Conservation (phyloP, 257 asterid genomes). For the Catharanthus roseus region DNA sequence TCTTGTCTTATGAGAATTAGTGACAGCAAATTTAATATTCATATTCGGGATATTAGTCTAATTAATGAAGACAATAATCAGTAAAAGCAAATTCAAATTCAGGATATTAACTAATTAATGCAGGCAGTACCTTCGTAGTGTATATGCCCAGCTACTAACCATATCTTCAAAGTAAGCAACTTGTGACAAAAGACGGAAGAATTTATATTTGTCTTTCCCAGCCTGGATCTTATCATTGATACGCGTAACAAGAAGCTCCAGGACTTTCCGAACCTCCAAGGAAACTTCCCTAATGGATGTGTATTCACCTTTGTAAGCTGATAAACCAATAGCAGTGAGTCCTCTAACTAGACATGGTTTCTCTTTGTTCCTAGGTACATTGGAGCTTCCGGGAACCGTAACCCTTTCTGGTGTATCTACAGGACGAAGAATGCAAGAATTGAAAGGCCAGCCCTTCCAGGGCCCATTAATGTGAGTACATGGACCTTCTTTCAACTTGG, state of each 20-base stretch:
- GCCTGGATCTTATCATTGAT: conserved; percentile 68
- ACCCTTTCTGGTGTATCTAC: conserved; percentile 36
- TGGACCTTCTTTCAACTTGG: conserved; percentile 93
- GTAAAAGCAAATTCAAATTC: conserved; percentile 7
- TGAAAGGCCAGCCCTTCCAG: conserved; percentile 97
- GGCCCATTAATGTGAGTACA: conserved; percentile 61
- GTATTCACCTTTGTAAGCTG: conserved; percentile 81
- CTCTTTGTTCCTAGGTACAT: conserved; percentile 42
- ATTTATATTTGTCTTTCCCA: conserved; percentile 72
- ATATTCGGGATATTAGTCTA: background rate
- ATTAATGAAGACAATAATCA: conserved; percentile 23
- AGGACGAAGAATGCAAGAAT: conserved; percentile 82
- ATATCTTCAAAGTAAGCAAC: conserved; percentile 93
- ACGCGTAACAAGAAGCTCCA: conserved; percentile 58
- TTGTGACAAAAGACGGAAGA: conserved; percentile 69
- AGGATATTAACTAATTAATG: conserved; percentile 1
- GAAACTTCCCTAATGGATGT: conserved; percentile 62
- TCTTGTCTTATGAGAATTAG: conserved; percentile 16
- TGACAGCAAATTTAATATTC: conserved; percentile 10
- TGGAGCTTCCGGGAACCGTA: conserved; percentile 35
- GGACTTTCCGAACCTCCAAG: conserved; percentile 65
- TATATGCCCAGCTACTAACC: conserved; percentile 74
- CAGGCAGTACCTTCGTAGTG: conserved; percentile 59
- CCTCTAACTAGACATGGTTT: conserved; percentile 64
- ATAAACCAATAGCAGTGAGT: conserved; percentile 83